Percentiles rank a stretch among this genome's conserved stretches.
Conservation (phyloP, 2,329 filamentous ascomycete species). For the Parafenestella ontariensis region DNA sequence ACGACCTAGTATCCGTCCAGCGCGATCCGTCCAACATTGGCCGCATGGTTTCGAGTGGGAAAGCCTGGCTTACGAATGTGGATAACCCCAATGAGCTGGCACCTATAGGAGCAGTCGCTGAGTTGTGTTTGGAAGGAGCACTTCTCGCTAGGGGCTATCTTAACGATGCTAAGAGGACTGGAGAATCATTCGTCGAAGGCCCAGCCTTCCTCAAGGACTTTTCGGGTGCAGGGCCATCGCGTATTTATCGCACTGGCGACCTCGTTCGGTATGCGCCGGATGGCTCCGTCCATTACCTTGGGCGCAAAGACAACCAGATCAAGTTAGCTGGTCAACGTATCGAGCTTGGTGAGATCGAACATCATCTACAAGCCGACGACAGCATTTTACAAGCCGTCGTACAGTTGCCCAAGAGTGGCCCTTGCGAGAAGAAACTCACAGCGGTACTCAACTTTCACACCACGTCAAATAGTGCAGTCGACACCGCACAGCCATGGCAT, state of each 20-base stretch:
- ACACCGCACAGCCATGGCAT: conserved; percentile 32
- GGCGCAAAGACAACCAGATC: conserved; percentile 44
- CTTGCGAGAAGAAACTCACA: conserved; percentile 53
- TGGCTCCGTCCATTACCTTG: conserved; percentile 39
- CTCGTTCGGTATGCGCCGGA: conserved; percentile 39
- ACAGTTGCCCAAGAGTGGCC: conserved; percentile 51
- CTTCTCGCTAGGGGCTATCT: conserved; percentile 42
- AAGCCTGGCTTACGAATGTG: conserved; percentile 38
- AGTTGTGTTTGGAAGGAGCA: conserved; percentile 43
- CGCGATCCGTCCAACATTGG: conserved; percentile 36
- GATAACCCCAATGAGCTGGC: conserved; percentile 37
- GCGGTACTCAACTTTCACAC: conserved; percentile 52
- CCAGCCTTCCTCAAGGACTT: conserved; percentile 33
- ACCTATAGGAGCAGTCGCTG: conserved; percentile 38
- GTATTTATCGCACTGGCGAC: conserved; percentile 45
- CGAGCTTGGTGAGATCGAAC: conserved; percentile 45
- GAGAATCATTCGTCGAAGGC: conserved; percentile 33
- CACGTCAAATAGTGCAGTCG: conserved; percentile 11
- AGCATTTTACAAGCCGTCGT: conserved; percentile 51
- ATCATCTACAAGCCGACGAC: conserved; percentile 34
- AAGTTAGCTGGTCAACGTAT: conserved; percentile 46
- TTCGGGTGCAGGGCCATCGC: conserved; percentile 1
- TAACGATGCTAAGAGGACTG: conserved; percentile 34
- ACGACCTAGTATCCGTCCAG: conserved; percentile 29
- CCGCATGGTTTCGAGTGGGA: conserved; percentile 25